Base-by-base conservation (phyloP, 805 yeast species). In the Babjeviella inositovora region DNA sequence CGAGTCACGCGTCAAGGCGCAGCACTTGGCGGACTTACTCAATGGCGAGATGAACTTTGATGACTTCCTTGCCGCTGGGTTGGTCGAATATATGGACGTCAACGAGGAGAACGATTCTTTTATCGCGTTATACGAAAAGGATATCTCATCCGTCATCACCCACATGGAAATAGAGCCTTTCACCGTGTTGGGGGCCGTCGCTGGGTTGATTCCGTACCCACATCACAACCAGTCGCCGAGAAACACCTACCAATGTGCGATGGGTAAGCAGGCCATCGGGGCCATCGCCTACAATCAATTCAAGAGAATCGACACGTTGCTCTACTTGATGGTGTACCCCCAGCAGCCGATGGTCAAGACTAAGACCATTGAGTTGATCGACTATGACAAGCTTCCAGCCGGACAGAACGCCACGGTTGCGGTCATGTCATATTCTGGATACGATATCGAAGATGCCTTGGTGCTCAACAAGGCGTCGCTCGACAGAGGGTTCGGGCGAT, bases 231-330 rank as follows among this genome's bases (percentile, higher is more conserved):
- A 80, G 52, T 77, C 92, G 4, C 93, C 93, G 20, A 70, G 93
- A 60, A 80, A 80, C 50, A 80, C 93, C 4, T 80, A 80, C 51
- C 93, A 80, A 50, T 80, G 92, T 62, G 93, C 93, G 43, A 80
- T 80, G 93, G 93, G 94, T 70, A 82, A 82, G 53, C 98, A 90
- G 56, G 98, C 98, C n/a, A 87, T 90, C 49, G 98, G 98, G 36
- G 97, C 97, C 3, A 90, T 90, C 50, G 95, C 93, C 7, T 90
- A 90, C 47, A 90, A 90, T 48, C 98, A 90, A 52, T 80, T 90
- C 54, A 68, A 82, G 43, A 73, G 98, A 48, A 87, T 90, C 34
- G 98, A 90, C 43, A 90, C 98, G 1, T 53, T 90, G 41, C 57
- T 90, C 33, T 90, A 90, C 42, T 59, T 90, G 33, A 80, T 90